A percentile compares a stretch with the other conserved stretches of the same genome.
Conservation (phyloP, 1,284 basidiomycete genomes). For the Albatrellus sp. region DNA sequence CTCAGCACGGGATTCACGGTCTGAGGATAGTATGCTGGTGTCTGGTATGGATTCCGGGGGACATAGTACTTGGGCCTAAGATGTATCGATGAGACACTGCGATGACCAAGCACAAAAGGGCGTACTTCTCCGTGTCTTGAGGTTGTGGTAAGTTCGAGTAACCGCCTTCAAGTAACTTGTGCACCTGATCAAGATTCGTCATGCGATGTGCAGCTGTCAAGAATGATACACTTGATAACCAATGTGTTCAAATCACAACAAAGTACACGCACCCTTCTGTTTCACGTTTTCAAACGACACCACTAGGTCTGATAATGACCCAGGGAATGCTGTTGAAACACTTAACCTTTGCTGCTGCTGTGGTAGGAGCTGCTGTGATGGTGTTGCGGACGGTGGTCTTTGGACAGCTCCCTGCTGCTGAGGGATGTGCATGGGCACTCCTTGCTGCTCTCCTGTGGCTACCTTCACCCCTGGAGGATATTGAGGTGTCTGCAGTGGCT, state of each 20-base stretch:
- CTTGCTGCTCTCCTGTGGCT: slow-evolving; percentile 20
- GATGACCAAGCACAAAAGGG: slow-evolving; percentile 6
- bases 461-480: slow-evolving; percentile 64
- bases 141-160: slow-evolving; percentile 86
- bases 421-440: slow-evolving; percentile 11
- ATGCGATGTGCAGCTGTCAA: slow-evolving; percentile 66
- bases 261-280: slow-evolving; percentile 66
- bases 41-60: slow-evolving; percentile 84
- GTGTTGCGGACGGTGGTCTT: slow-evolving; percentile 21
- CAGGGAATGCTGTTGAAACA: slow-evolving; percentile 48
- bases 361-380: slow-evolving; percentile 20
- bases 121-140: slow-evolving; percentile 88
- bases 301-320: slow-evolving; percentile 85
- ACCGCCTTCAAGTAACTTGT: slow-evolving; percentile 86
- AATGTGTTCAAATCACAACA: not conserved
- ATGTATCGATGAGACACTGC: not conserved
- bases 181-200: slow-evolving; percentile 79
- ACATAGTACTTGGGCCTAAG: slow-evolving; percentile 91
- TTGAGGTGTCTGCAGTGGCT: slow-evolving; percentile 28
- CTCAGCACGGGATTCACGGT: slow-evolving; percentile 72
- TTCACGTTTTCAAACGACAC: slow-evolving; percentile 93
- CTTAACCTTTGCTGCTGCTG: slow-evolving; percentile 16
- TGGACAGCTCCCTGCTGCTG: slow-evolving; percentile 15
- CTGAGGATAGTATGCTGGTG: slow-evolving; percentile 95
- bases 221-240: slow-evolving; percentile 2